phyloP scores from a whole-genome alignment of 371 early-diverging fungal genomes.

The Catenaria anguillulae region DNA sequence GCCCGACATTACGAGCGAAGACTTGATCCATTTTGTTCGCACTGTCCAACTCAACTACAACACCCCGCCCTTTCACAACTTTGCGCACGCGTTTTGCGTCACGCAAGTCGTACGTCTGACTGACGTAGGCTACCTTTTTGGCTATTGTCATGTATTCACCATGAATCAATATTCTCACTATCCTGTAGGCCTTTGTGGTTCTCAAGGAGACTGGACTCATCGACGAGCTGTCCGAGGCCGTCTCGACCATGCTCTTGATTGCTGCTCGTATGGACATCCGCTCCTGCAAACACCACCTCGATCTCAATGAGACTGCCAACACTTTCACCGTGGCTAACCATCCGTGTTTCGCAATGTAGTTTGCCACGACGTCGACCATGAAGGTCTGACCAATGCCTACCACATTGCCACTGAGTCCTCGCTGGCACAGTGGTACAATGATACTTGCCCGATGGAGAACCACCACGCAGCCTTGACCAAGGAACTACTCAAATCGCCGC shows the following conservation, averaged over 20 bases:
- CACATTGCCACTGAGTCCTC: constrained; percentile 68
- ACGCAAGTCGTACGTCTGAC: constrained; percentile 25
- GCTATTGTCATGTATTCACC: no score
- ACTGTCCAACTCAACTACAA: constrained; percentile 22
- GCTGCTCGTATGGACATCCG: neutral
- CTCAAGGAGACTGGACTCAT: neutral
- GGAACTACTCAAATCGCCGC: constrained; percentile 21
- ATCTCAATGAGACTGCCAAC: no score
- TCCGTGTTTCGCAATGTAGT: no score
- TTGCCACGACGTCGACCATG: constrained; percentile 16
- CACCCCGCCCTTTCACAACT: constrained; percentile 28
- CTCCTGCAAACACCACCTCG: no score
- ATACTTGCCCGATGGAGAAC: constrained; percentile 66
- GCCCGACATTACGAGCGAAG: neutral
- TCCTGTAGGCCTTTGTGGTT: neutral
- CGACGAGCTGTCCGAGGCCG: neutral
- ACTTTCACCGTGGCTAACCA: no score
- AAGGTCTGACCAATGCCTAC: constrained; percentile 73
- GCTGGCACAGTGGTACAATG: constrained; percentile 46
- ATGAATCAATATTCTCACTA: no score
- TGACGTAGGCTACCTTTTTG: no score
- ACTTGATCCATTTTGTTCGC: constrained; percentile 15
- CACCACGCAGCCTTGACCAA: constrained; percentile 51
- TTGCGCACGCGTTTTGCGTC: constrained; percentile 29
- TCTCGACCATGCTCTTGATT: neutral